These are phyloP conservation scores for Daldinia eschscholtzii DNA, from an alignment of 2,329 filamentous ascomycete species.

Conservation along the genomic window DNA sequence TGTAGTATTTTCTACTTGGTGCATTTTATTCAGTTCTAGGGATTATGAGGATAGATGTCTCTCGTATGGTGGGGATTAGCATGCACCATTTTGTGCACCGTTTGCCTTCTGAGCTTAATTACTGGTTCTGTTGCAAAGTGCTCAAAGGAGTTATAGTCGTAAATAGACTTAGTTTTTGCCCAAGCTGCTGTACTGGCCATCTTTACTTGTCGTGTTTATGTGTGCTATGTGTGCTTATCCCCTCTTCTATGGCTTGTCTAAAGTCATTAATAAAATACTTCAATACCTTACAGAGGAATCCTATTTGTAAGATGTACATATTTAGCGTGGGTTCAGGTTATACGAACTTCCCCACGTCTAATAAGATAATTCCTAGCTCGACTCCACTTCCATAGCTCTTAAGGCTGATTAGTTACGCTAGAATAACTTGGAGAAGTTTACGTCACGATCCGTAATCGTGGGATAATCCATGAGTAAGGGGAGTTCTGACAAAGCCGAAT, in stretches of 20 bases:
- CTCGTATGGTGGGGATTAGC: conserved; percentile 27
- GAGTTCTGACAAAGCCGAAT: conserved; percentile 41
- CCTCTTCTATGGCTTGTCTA: background rate
- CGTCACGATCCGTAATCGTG: conserved; percentile 54
- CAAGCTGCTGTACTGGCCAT: background rate
- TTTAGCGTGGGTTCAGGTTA: background rate
- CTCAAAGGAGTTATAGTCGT: conserved; percentile 22
- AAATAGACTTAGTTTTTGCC: conserved; percentile 40
- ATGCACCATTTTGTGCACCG: conserved; percentile 24
- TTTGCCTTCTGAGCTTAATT: conserved; percentile 21
- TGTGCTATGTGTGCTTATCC: too few species aligned
- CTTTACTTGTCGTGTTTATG: background rate
- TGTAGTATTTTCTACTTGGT: conserved; percentile 1
- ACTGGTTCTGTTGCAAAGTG: conserved; percentile 14
- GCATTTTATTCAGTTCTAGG: conserved; percentile 19
- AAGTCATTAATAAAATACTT: background rate
- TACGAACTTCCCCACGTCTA: conserved; percentile 1
- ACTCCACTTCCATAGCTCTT: background rate
- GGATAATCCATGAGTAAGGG: conserved; percentile 37
- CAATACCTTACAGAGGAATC: background rate
- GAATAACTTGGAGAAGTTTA: conserved; percentile 44
- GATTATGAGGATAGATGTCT: conserved; percentile 30
- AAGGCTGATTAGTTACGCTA: conserved; percentile 17
- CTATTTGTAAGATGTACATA: background rate
- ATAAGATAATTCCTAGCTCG: background rate